Base-by-base conservation (phyloP, 176 grass and related monocot genomes). In the Eragrostis curvula region DNA sequence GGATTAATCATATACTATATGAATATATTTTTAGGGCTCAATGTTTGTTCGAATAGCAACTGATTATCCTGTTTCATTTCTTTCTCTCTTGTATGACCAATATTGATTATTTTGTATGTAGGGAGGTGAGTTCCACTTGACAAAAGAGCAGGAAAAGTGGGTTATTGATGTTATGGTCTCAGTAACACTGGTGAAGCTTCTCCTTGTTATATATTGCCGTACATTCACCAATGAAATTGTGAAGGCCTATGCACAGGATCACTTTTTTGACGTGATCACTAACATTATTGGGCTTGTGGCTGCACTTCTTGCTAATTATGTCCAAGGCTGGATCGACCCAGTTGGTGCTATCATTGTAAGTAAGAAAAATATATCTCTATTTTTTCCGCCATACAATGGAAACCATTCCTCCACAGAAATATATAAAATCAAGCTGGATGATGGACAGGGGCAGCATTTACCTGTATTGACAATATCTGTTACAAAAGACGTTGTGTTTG, bases 311-410 rank as follows among this genome's bases (percentile, higher is more conserved):
- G 87, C 91, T 47, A 89, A 80, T 51, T 92, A 94, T 86, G 62
- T 92, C 12, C 9, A 77, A 79, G 79, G 46, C 18, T 92, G 80
- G 87, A 88, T 97, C 12, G 83, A 92, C 63, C 85, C 85, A 29
- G 87, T 87, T 70, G 83, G 87, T 40, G 91, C 94, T 66, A 97
- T 88, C 23, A 57, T 90, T 21, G 92, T 97, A 90, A 97, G 90
- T 92, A 71, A 16, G 74, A 63, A 20, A n/a, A 16, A 9, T 0
- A 6, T 6, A 7, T 41, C 39, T 72, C 8, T 28, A 14, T 64
- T 69, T 7, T 52, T 61, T 82, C 63, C 27, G n/a, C 8, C 66
- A 18, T n/a, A 59, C 11, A 23, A 36, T 24, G 24, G 18, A 66
- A 60, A 39, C 1, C 65, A n/a, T 20, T 36, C 32, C 32, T 36